These are phyloP conservation scores for Chaetomiaceae sp. DNA, from an alignment of 2,329 filamentous ascomycete species.

Conservation along the genomic window DNA sequence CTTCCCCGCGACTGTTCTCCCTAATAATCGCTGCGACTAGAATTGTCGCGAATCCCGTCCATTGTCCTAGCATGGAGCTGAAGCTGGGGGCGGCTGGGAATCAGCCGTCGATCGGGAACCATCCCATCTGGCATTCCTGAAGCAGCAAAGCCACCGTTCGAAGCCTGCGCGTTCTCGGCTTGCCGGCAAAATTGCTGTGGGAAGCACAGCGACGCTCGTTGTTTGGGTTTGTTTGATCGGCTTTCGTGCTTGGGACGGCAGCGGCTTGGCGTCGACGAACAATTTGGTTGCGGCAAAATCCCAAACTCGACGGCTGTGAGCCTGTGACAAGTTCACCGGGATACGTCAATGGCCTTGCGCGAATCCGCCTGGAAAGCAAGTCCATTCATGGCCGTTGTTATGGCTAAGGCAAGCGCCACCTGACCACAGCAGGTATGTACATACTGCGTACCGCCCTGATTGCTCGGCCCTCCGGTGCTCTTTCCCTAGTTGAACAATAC, in stretches of 20 bases:
- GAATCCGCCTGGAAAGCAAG: too few species aligned
- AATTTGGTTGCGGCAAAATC: not conserved
- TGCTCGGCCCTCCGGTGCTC: too few species aligned
- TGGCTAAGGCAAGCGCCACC: too few species aligned
- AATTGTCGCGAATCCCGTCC: slow-evolving; percentile 8
- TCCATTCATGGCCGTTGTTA: too few species aligned
- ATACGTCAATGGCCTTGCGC: too few species aligned
- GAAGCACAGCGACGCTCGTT: not conserved
- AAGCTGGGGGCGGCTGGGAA: not conserved
- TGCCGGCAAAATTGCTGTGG: not conserved
- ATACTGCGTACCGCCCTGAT: too few species aligned
- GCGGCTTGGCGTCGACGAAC: not conserved
- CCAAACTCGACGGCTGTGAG: not conserved
- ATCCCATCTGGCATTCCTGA: not conserved
- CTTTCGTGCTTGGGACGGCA: not conserved
- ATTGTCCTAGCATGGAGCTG: too few species aligned
- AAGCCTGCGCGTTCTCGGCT: not conserved
- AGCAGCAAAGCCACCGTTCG: not conserved
- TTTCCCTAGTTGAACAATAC: too few species aligned
- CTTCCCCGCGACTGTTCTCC: not conserved
- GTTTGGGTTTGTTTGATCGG: slow-evolving; percentile 9
- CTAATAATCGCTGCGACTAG: slow-evolving; percentile 5
- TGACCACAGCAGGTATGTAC: too few species aligned
- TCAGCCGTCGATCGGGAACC: not conserved
- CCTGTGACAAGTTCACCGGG: not conserved